A percentile compares a stretch with the other conserved stretches of the same genome.
Evolutionary conservation across 78 protist species (phyloP).

Genomic region (Dictyostelium intermedium): DNA sequence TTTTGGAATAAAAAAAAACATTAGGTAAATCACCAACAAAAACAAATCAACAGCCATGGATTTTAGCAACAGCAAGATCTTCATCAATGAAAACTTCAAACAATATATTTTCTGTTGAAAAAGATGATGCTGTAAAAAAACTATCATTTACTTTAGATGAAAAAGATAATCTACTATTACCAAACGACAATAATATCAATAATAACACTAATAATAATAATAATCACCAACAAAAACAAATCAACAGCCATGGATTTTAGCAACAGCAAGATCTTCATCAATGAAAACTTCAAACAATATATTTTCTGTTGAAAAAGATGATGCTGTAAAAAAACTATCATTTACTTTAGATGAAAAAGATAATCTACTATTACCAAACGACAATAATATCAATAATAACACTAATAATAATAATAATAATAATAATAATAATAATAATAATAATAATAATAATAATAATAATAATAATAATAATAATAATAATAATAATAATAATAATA

Average conservation of each 20-base stretch:
- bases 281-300: background rate
- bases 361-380: background rate
- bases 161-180: background rate
- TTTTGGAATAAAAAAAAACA: slow-evolving; percentile 5
- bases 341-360: background rate
- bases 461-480: too few relatives aligned
- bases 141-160: background rate
- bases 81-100: background rate
- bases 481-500: too few relatives aligned
- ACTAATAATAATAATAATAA: background rate
- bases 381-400: background rate
- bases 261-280: background rate
- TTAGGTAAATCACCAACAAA: background rate
- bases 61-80: background rate
- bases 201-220: background rate
- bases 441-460: too few relatives aligned
- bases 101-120: too few relatives aligned
- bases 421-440: too few relatives aligned
- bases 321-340: background rate
- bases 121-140: background rate
- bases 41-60: background rate
- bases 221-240: background rate
- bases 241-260: background rate
- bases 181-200: background rate
- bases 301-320: background rate